Base-by-base conservation (phyloP, 306 rosid genomes). In the Sphenostylis stenocarpa region DNA sequence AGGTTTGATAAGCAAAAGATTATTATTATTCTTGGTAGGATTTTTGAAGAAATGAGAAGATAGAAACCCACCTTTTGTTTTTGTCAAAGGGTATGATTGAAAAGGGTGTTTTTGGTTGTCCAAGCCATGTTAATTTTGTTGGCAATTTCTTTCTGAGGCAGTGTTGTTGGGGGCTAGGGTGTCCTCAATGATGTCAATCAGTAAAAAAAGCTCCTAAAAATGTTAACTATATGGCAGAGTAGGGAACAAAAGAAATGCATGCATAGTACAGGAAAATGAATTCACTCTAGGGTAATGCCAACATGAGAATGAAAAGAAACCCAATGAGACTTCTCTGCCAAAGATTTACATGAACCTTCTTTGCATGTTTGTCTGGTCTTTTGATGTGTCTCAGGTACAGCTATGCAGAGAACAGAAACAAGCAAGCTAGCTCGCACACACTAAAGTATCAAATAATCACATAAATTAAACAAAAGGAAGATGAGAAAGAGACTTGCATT, bases 131-230 rank as follows among this genome's bases (percentile, higher is more conserved):
- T 75, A 41, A 75, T 67, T 75, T 57, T 61, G 15, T 31, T 47
- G 47, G 47, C 48, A 47, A 53, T 9, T 28, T 34, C 62, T 43
- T 33, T 11, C 3, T 31, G 39, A 29, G 63, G 12, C 21, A 1
- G 53, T 63, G 78, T 76, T 81, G 81, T 76, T 81, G 81, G 81
- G 64, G 77, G 64, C 75, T 77, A 82, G 75, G 77, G 61, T 70
- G 78, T 76, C 82, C 70, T 70, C 70, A 77, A 82, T 82, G 75
- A 77, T 77, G 71, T 38, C 67, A 78, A 66, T 72, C 70, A 83
- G 73, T 57, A 38, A 58, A 67, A 38, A 52, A 77, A 76, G 75
- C n/a, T 76, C 68, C 81, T 51, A 51, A 70, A 63, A 6, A 48
- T 41, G 34, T 58, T 67, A 74, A 74, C 60, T 26, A 38, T 38